Base-by-base conservation (phyloP, 2,329 filamentous ascomycete species). In the Aspergillus viridinutans region DNA sequence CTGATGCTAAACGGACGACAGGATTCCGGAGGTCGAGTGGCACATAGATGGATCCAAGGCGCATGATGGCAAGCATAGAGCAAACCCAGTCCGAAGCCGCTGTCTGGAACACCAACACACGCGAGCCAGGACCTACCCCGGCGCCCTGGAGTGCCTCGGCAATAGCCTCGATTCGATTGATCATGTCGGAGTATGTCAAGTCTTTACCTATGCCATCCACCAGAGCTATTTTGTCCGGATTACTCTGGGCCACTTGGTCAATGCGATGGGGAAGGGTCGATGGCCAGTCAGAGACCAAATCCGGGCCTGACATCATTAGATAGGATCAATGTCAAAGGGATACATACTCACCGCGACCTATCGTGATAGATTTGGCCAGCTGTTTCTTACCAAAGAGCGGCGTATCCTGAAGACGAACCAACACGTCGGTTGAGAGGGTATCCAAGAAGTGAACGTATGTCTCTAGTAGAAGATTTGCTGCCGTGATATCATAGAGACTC, bases 121-220 rank as follows among this genome's bases (percentile, higher is more conserved):
- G 42, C 20, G 28, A 23, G n/a, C 38, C 21, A 25, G 14, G 35
- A 25, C 25, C 21, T 14, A 28, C 35, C 9, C 35, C 35, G 9
- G 35, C 35, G 17, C 17, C 56, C 4, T 55, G 7, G 5, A 79
- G 56, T 2, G 66, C 60, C 6, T 59, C 61, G 17, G 71, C 65
- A 45, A 80, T 78, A 4, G 56, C 57, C 7, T 75, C 56, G 17
- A 74, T 66, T 1, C 71, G 71, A 10, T 59, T 14, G 12, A 54
- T 62, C 62, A 80, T 64, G 3, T 70, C 58, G 3, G 26, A 21
- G 53, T 79, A 80, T 0, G 76, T 76, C 43, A 73, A 56, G 2
- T 53, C 42, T 21, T 28, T 52, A 1, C 68, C 69, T 47, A 49
- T 21, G 8, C 61, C 63, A 55, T 71, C 66, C 42, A 59, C 71